Base-by-base conservation (phyloP, 306 rosid genomes). In the Gleditsia sinensis region DNA sequence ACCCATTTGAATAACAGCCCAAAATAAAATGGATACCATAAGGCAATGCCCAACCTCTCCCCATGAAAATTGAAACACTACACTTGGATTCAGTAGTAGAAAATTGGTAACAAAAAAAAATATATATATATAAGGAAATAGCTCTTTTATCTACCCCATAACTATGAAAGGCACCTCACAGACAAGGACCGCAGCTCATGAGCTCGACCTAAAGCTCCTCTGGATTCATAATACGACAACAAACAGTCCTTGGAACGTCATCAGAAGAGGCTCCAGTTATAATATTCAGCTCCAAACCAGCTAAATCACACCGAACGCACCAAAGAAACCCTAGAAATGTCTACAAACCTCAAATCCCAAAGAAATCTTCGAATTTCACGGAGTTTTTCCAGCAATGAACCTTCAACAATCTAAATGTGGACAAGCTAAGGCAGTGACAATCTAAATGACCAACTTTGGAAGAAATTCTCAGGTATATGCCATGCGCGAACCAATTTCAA, bases 1-100 rank as follows among this genome's bases (percentile, higher is more conserved):
- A 67, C 87, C 96, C 94, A 89, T 86, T 85, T 79, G 88, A 93
- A 82, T 78, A 83, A 74, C 80, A 60, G 54, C 65, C 42, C 84
- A 86, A 67, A 78, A 81, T 68, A 78, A 60, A 75, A 66, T 81
- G 78, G 72, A 73, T 21, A 81, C 75, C 80, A 86, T 43, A 74
- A 64, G 67, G 76, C 58, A 83, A 75, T 67, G 49, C 70, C 84
- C 80, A 86, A 77, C 72, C 77, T 75, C 76, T 81, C 87, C 80
- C 94, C 96, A 94, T 89, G 64, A 75, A 87, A 75, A 67, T 42
- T 13, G 48, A 23, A 45, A 58, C 45, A 60, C 56, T 49, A 7
- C 12, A 78, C 74, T 48, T 30, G 28, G 67, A 82, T 76, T 77
- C 79, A 71, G 67, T 30, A 50, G 71, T 50, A 13, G 60, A 56